Evolutionary conservation across 2,329 filamentous ascomycete species (phyloP).

Genomic region (Didymella exigua): DNA sequence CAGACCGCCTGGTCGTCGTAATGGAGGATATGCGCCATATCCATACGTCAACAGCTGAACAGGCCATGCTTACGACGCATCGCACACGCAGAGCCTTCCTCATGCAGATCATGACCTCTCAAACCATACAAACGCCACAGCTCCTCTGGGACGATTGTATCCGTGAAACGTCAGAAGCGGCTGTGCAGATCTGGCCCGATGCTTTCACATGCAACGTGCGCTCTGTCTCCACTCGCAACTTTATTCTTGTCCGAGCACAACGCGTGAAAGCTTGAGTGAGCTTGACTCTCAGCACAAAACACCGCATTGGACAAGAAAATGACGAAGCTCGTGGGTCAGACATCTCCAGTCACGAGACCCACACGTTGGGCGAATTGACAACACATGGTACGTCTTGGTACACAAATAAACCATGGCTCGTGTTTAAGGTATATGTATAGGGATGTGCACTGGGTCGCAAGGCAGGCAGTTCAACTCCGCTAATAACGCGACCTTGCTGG

Average conservation of each 20-base stretch:
- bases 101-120: slow-evolving; percentile 1
- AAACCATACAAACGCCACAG: slow-evolving; percentile 3
- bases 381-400: slow-evolving; percentile 5
- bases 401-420: not conserved
- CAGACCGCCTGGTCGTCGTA: slow-evolving; percentile 6
- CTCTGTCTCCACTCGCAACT: slow-evolving; percentile 4
- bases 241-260: slow-evolving; percentile 11
- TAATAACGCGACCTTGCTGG: slow-evolving; percentile 14
- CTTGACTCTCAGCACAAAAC: slow-evolving; percentile 8
- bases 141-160: not conserved
- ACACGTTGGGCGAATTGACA: not conserved
- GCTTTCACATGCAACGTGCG: not conserved
- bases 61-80: slow-evolving; percentile 3
- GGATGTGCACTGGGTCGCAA: not conserved
- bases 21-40: not conserved
- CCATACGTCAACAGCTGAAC: not conserved
- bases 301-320: slow-evolving; percentile 1
- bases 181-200: slow-evolving; percentile 14
- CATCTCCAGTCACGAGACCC: slow-evolving; percentile 19
- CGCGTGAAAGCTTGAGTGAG: slow-evolving; percentile 23
- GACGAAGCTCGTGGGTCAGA: slow-evolving; percentile 24
- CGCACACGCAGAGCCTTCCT: not conserved
- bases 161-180: slow-evolving; percentile 14
- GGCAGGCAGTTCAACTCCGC: slow-evolving; percentile 5
- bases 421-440: slow-evolving; percentile 5